Percentiles rank a stretch among this genome's conserved stretches.
Conservation (phyloP, 2,329 filamentous ascomycete genomes). For the Aciculosporium take region DNA sequence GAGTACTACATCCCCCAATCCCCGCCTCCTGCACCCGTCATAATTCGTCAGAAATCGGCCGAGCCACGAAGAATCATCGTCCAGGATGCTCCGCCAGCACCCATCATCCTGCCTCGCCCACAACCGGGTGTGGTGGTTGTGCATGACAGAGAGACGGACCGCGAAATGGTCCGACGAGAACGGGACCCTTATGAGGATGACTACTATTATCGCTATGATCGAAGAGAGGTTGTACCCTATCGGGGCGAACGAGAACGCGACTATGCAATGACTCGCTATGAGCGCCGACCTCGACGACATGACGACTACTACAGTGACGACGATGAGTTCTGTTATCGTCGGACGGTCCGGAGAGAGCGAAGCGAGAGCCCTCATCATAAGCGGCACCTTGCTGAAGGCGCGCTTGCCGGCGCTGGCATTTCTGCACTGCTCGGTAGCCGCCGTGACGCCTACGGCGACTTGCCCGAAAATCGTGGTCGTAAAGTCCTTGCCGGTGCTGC, state of each 20-base stretch:
- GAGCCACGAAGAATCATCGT: slow-evolving; percentile 47
- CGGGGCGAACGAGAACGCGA: slow-evolving; percentile 15
- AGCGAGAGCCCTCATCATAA: slow-evolving; percentile 40
- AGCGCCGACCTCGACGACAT: slow-evolving; percentile 26
- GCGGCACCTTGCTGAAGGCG: slow-evolving; percentile 49
- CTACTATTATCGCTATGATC: slow-evolving; percentile 36
- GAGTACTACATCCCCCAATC: slow-evolving; percentile 44
- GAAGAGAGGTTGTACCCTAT: slow-evolving; percentile 28
- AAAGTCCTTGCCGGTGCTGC: slow-evolving; percentile 49
- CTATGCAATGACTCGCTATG: slow-evolving; percentile 22
- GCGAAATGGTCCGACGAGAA: slow-evolving; percentile 18
- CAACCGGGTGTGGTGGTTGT: slow-evolving; percentile 32
- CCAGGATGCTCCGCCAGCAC: slow-evolving; percentile 41
- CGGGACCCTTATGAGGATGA: slow-evolving; percentile 30
- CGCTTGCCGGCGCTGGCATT: slow-evolving; percentile 47
- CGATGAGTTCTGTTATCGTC: slow-evolving; percentile 33
- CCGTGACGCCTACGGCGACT: slow-evolving; percentile 34
- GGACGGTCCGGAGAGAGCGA: slow-evolving; percentile 33
- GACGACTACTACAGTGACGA: slow-evolving; percentile 33
- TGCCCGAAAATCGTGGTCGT: slow-evolving; percentile 37
- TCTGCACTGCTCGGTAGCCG: slow-evolving; percentile 44
- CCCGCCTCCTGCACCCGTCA: slow-evolving; percentile 35
- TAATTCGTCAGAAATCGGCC: slow-evolving; percentile 40
- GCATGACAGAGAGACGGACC: slow-evolving; percentile 27
- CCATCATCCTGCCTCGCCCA: slow-evolving; percentile 33